These are phyloP conservation scores for Mucor indicus DNA, from an alignment of 371 early-diverging fungal species.

Conservation along the genomic window DNA sequence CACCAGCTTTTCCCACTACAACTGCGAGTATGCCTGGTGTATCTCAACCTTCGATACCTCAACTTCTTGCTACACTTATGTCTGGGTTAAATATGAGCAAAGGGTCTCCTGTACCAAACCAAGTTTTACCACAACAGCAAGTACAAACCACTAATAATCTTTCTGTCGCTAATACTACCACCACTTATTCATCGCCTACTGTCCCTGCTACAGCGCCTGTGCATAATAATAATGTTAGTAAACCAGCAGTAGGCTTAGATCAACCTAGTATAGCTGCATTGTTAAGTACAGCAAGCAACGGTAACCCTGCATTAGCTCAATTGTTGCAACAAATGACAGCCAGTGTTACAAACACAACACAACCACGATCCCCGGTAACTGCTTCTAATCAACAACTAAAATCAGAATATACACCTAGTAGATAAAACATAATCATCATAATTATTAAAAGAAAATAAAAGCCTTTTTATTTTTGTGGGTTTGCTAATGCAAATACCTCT, in stretches of 20 bases:
- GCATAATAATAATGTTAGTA: background rate
- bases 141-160: background rate
- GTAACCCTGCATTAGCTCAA: slow-evolving; percentile 20
- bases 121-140: background rate
- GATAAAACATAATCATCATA: too few relatives aligned
- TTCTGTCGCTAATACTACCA: background rate
- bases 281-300: slow-evolving; percentile 20
- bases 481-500: too few relatives aligned
- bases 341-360: background rate
- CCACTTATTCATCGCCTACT: background rate
- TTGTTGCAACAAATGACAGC: slow-evolving; percentile 10
- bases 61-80: slow-evolving; percentile 21
- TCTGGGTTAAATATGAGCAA: slow-evolving; percentile 7
- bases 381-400: background rate
- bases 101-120: background rate
- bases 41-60: slow-evolving; percentile 14
- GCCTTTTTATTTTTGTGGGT: too few relatives aligned
- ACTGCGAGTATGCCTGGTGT: background rate
- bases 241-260: background rate
- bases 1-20: background rate
- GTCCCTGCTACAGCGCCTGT: background rate
- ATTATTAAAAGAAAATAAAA: too few relatives aligned
- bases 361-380: background rate
- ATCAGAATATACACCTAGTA: too few relatives aligned
- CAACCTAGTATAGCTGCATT: slow-evolving; percentile 20